These are phyloP conservation scores for Colletotrichum acutatum DNA, from an alignment of 2,329 filamentous ascomycete species.

Conservation along the genomic window DNA sequence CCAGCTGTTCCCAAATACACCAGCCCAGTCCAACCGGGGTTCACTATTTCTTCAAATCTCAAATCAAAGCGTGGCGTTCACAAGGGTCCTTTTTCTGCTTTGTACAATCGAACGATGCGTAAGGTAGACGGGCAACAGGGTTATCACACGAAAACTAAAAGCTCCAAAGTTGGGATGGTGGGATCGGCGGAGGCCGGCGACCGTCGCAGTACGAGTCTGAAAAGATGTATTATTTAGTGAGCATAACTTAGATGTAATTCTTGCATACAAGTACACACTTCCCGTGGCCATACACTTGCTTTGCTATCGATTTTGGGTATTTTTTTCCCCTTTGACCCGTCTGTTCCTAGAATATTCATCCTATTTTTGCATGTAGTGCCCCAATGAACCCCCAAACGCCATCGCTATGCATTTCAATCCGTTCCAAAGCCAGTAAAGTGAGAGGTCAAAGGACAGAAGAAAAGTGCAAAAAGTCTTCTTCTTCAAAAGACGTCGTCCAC, in stretches of 20 bases:
- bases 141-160: constrained; percentile 26
- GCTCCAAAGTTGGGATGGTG: background rate
- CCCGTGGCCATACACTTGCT: background rate
- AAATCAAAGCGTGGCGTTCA: constrained; percentile 48
- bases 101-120: constrained; percentile 29
- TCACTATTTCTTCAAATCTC: constrained; percentile 39
- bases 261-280: constrained; percentile 18
- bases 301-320: background rate
- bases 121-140: constrained; percentile 39
- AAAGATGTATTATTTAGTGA: constrained; percentile 35
- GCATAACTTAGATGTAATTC: constrained; percentile 34
- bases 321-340: background rate
- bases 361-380: background rate
- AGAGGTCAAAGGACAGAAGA: background rate
- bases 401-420: constrained; percentile 38
- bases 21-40: constrained; percentile 27
- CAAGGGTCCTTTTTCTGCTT: constrained; percentile 37
- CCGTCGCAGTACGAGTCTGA: constrained; percentile 8
- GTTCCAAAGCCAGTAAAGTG: constrained; percentile 12
- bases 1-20: constrained; percentile 10
- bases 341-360: background rate
- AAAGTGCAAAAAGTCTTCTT: background rate
- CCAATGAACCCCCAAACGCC: constrained; percentile 41
- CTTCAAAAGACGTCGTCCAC: constrained; percentile 51
- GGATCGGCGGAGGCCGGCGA: background rate